Evolutionary conservation across 179 eudicot genomes (phyloP), one percentile per base, ranked within the genome.

Genomic region (Spinacia oleracea): DNA sequence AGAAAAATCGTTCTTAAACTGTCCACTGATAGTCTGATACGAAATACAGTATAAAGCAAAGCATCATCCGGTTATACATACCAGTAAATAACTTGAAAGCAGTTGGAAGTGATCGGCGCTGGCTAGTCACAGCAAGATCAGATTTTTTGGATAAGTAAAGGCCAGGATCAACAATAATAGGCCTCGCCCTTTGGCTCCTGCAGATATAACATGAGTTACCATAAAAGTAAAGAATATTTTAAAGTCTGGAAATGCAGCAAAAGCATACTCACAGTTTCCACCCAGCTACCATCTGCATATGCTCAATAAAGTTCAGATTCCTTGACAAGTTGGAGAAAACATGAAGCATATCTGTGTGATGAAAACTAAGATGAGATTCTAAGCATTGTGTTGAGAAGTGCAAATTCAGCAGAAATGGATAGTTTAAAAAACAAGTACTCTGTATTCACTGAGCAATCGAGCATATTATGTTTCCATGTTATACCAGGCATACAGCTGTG

Each of bases 11-110:
- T 76, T 34, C 32, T 42, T 7, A 79, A 65, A n/a, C 35, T 15
- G 53, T 53, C 45, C 23, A 32, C 23, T 38, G 40, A 38, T n/a
- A n/a, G n/a, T n/a, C n/a, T n/a, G n/a, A n/a, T n/a, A 64, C 25
- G 70, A 51, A 67, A 14, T 1, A n/a, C 1, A 9, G 9, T 74
- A 48, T 12, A 72, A 10, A 74, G 31, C 23, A 51, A 21, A 74
- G 31, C 42, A 60, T 3, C 10, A 23, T 53, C 31, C 25, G 12
- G 58, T 20, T 31, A 53, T 56, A 78, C 89, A 77, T 86, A 96
- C 99, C 99, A 71, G 99, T 96, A 84, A 89, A 91, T 83, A 96
- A 84, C 81, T 88, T 96, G 77, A 91, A 96, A 77, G 98, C 84
- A 71, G 97, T 88, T 25, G 99, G 99, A 48, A 91, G 85, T 48